Evolutionary conservation across 352 stramenopile genomes (phyloP), one percentile per base, ranked within the genome.

Genomic region (Pythium coloratum): DNA sequence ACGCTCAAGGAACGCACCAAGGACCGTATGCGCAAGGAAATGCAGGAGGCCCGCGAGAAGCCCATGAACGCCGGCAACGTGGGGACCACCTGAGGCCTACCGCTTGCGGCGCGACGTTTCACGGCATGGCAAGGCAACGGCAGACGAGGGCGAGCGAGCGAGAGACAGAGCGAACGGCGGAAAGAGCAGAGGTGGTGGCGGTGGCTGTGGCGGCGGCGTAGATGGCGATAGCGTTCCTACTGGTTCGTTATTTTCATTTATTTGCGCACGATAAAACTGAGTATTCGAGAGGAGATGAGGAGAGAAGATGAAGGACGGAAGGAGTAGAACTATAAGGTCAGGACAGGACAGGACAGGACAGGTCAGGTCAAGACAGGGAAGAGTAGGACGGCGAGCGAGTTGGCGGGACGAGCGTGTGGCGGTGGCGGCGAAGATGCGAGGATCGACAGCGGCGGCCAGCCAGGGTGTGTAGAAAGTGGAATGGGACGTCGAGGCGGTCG

Each of bases 1-100:
- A 76, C 64, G 20, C 64, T 92, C 24, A 92, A 92, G 56, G 80
- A 91, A 60, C 77, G 67, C 54, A 82, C 82, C 14, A 92, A 92
- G 58, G 80, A 89, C 20, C 73, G 79, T 20, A 90, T 92, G 81
- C 77, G 81, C 16, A 75, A 75, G 24, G 78, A 81, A 2, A 84
- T 90, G 75, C 78, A 81, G 50, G 75, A 90, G 44, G 76, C 67
- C 0, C 59, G 57, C 38, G 57, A 61, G 60, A 77, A 75, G 57
- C 53, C 62, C 16, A 50, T 44, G 26, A 64, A 70, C 32, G 82
- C 76, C 46, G 62, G 32, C 1, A 73, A 76, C 60, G 56, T 65
- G 30, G 64, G 56, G 36, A 62, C 64, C 47, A 70, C 64, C 64
- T 70, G 64, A 70, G 64, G 57, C 47, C 64, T 61, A 66, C 63